phyloP scores from a whole-genome alignment of 1,139 yeast genomes.

The Hanseniaspora uvarum region DNA sequence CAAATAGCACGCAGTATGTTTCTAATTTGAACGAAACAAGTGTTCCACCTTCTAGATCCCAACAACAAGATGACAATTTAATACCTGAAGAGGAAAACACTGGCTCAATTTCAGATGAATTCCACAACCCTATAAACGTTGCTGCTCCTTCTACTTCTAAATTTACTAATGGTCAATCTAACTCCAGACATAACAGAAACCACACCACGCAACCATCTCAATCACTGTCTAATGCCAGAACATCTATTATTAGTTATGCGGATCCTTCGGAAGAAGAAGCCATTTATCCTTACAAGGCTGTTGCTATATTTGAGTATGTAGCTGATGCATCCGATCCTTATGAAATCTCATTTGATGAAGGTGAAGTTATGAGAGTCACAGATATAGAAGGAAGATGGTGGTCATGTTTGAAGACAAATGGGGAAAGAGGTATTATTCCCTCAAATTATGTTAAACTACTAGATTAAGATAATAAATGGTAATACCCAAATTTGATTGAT shows the following conservation, averaged over 20 bases:
- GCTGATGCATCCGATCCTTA: conserved; percentile 94
- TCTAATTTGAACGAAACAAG: conserved; percentile 10
- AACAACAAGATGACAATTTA: background rate
- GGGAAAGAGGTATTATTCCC: conserved; percentile 95
- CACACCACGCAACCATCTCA: conserved; percentile 12
- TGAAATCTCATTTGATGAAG: conserved; percentile 82
- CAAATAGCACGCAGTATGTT: background rate
- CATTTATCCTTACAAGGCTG: conserved; percentile 75
- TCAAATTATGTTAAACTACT: conserved; percentile 79
- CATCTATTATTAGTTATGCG: conserved; percentile 27
- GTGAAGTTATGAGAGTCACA: conserved; percentile 80
- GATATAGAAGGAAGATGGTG: conserved; percentile 98
- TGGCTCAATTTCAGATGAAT: background rate
- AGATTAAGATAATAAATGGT: conserved; percentile 24
- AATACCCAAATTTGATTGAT: background rate
- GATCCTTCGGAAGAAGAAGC: conserved; percentile 31
- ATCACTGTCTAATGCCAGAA: conserved; percentile 11
- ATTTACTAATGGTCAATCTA: conserved; percentile 1
- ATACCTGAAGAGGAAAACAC: background rate
- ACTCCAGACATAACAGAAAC: background rate
- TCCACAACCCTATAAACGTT: conserved; percentile 15
- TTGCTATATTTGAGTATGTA: conserved; percentile 73
- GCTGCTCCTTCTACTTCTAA: conserved; percentile 17
- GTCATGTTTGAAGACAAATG: conserved; percentile 85
- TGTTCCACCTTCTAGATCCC: conserved; percentile 3